Conservation (phyloP, 176 grass and related monocot species). For the Saccharum officinarum region DNA sequence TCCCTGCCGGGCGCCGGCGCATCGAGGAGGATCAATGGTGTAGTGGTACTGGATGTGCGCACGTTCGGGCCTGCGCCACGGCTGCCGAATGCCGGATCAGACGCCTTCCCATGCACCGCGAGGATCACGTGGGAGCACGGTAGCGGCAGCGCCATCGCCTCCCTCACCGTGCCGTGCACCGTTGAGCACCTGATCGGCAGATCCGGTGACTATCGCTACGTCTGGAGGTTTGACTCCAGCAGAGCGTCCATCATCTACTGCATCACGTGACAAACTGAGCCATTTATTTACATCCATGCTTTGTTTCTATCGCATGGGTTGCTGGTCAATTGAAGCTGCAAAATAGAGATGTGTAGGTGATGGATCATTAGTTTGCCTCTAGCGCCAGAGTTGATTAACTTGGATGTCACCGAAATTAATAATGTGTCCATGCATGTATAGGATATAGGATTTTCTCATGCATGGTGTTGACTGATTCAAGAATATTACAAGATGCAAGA, state of each 20-base stretch:
- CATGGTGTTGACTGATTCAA: not conserved
- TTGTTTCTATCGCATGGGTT: not conserved
- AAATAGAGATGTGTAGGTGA: not conserved
- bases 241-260: conserved; percentile 13
- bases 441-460: not conserved
- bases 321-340: not conserved
- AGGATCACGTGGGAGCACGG: conserved; percentile 30
- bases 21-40: not conserved
- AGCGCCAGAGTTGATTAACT: not conserved
- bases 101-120: conserved; percentile 16
- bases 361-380: not conserved
- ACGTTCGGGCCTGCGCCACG: not conserved
- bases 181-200: not conserved
- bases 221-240: conserved; percentile 34
- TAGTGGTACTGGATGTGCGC: not conserved
- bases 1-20: not conserved
- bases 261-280: not conserved
- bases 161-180: conserved; percentile 19
- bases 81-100: not conserved
- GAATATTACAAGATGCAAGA: not conserved
- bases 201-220: not conserved
- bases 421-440: not conserved
- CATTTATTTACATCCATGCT: not conserved
- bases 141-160: not conserved
- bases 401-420: not conserved